Base-by-base conservation (phyloP, 176 grass and related monocot genomes). In the Neostapfia colusana region DNA sequence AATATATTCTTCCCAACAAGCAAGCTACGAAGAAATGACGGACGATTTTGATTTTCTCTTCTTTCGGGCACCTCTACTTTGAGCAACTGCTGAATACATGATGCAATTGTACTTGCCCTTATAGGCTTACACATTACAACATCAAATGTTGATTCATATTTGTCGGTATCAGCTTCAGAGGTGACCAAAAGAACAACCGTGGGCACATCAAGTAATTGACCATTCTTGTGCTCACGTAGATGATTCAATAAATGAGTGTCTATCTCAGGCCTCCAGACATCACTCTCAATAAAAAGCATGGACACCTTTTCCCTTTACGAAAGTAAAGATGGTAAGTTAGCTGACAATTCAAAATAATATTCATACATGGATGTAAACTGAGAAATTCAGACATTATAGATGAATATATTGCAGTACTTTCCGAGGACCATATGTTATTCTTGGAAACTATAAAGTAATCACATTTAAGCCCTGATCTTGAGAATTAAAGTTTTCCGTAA, bases 1-100 rank as follows among this genome's bases (percentile, higher is more conserved):
- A 94, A 90, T 81, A 98, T 94, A 24, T 88, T 98, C 87, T 94
- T 98, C 45, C 89, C 95, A 73, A 87, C 74, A 65, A 98, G 76
- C 67, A 98, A 74, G 64, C 73, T 82, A 53, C 21, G 74, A 61
- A 94, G 84, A 75, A 79, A 87, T 13, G 79, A 80, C 7, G 89
- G 77, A 9, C 89, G 83, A 31, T 76, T 92, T 38, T 78, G 70
- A 71, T 89, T 86, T 21, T 91, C 84, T 82, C 78, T 89, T 80
- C 82, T 86, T 35, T 74, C 73, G 25, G 69, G 80, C 16, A 85
- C 40, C 54, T 79, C 77, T 38, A 88, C 75, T 72, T 87, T 79
- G 64, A 98, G 83, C 59, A 94, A 49, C 37, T 90, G 85, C 15
- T 94, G 91, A 76, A 98, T 83, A 70, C 89, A 98, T 40, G 95